Percentiles rank a stretch among this genome's conserved stretches.
Evolutionary conservation across 2,329 filamentous ascomycete genomes (phyloP).

Genomic region (Xylaria sp.): DNA sequence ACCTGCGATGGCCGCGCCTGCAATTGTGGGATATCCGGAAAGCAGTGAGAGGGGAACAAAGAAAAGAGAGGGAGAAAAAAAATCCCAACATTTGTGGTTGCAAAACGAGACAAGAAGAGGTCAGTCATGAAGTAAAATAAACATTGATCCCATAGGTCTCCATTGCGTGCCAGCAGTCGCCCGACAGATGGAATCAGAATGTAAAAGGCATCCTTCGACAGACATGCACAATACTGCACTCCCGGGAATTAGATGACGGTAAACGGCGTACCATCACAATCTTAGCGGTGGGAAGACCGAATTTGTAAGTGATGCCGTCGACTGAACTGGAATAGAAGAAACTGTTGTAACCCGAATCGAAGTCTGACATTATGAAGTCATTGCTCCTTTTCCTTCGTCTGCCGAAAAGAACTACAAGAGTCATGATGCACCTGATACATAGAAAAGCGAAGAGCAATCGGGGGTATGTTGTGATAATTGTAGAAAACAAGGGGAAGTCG

Average conservation of each 20-base stretch:
- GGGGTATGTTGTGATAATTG: conserved; percentile 33
- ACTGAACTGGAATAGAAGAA: conserved; percentile 11
- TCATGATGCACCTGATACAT: conserved; percentile 25
- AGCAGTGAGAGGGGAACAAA: conserved; percentile 1
- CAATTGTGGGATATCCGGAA: conserved; percentile 18
- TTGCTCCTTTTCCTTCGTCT: conserved; percentile 24
- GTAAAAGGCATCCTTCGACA: neutral
- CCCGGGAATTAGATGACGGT: conserved; percentile 20
- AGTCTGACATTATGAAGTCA: conserved; percentile 27
- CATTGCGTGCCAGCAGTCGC: conserved; percentile 27
- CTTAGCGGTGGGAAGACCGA: neutral
- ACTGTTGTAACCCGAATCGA: conserved; percentile 25
- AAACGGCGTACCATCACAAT: conserved; percentile 12
- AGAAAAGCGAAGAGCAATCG: conserved; percentile 24
- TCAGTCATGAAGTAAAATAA: conserved; percentile 17
- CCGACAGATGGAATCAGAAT: conserved; percentile 19
- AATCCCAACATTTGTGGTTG: conserved; percentile 27
- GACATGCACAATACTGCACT: conserved; percentile 11
- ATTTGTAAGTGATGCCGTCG: neutral
- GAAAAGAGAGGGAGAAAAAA: conserved; percentile 8
- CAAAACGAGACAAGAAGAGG: conserved; percentile 22
- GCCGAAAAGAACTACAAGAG: conserved; percentile 25
- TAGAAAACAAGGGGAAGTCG: conserved; percentile 28
- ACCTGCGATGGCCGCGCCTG: neutral
- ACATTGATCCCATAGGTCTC: conserved; percentile 14